Conservation (phyloP, 108 stramenopile species). For the Cyclotella baltica region DNA sequence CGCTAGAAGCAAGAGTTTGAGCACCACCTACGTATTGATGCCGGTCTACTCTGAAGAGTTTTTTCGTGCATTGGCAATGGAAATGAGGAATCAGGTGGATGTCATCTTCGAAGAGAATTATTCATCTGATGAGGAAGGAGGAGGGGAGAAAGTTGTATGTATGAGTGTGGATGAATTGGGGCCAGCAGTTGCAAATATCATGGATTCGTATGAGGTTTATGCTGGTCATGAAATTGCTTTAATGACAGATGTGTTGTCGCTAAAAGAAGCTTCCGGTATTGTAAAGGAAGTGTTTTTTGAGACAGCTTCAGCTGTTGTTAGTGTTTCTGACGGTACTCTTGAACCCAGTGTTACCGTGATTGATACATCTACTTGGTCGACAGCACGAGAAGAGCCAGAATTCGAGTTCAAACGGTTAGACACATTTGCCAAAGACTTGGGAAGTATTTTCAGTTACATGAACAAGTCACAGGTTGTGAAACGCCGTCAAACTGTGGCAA, state of each 20-base stretch:
- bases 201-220: slow-evolving; percentile 66
- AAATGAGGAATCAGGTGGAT: slow-evolving; percentile 29
- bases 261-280: slow-evolving; percentile 46
- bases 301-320: slow-evolving; percentile 2
- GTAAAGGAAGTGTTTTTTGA: slow-evolving; percentile 40
- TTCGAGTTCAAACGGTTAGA: slow-evolving; percentile 35
- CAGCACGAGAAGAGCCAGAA: slow-evolving; percentile 11
- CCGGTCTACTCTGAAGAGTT: slow-evolving; percentile 64
- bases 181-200: slow-evolving; percentile 65
- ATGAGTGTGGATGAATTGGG: slow-evolving; percentile 74
- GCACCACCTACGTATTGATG: slow-evolving; percentile 64
- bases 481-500: slow-evolving; percentile 53
- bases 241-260: slow-evolving; percentile 60
- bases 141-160: slow-evolving; percentile 50
- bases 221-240: slow-evolving; percentile 72
- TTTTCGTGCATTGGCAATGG: slow-evolving; percentile 34
- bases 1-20: slow-evolving; percentile 61
- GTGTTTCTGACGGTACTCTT: neutral
- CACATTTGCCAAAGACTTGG: slow-evolving; percentile 71
- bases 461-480: slow-evolving; percentile 54
- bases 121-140: slow-evolving; percentile 20
- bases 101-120: neutral
- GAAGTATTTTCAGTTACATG: slow-evolving; percentile 57
- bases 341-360: neutral
- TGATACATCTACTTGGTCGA: slow-evolving; percentile 20